A percentile compares a stretch with the other conserved stretches of the same genome.
Evolutionary conservation across 148 eudicot genomes (phyloP).

Genomic region (Bassia scoparia): DNA sequence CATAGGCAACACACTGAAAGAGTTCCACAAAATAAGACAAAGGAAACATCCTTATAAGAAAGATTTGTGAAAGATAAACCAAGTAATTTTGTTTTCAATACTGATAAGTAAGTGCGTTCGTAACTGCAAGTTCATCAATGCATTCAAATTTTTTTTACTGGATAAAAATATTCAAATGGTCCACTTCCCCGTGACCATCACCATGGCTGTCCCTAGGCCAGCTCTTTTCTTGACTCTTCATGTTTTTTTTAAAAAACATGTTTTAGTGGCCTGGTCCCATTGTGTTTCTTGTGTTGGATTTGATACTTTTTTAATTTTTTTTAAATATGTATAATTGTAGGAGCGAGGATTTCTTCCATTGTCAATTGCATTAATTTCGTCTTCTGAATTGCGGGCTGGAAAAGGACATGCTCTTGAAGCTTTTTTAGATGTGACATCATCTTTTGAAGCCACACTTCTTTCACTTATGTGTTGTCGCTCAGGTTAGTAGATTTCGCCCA

Average conservation of each 20-base stretch:
- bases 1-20: too few relatives aligned
- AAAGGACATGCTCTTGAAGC: conserved; percentile 48
- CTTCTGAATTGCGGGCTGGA: conserved; percentile 53
- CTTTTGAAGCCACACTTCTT: conserved; percentile 66
- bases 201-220: neutral
- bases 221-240: neutral
- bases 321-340: conserved; percentile 44
- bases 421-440: conserved; percentile 59
- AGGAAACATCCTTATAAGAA: too few relatives aligned
- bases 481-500: conserved; percentile 43
- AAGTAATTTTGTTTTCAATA: too few relatives aligned
- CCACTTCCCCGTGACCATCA: neutral
- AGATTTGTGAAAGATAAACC: too few relatives aligned
- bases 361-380: conserved; percentile 80
- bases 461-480: conserved; percentile 84
- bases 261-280: conserved; percentile 5
- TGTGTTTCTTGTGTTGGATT: conserved; percentile 6
- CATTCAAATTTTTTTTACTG: neutral
- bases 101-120: too few relatives aligned
- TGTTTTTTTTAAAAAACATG: too few relatives aligned
- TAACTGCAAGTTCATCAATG: too few relatives aligned
- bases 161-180: neutral
- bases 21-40: too few relatives aligned
- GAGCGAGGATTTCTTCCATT: conserved; percentile 96
- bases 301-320: conserved; percentile 16